Evolutionary conservation across 805 yeast genomes (phyloP), one percentile per base, ranked within the genome.

Genomic region (Ogataea ramenticola): DNA sequence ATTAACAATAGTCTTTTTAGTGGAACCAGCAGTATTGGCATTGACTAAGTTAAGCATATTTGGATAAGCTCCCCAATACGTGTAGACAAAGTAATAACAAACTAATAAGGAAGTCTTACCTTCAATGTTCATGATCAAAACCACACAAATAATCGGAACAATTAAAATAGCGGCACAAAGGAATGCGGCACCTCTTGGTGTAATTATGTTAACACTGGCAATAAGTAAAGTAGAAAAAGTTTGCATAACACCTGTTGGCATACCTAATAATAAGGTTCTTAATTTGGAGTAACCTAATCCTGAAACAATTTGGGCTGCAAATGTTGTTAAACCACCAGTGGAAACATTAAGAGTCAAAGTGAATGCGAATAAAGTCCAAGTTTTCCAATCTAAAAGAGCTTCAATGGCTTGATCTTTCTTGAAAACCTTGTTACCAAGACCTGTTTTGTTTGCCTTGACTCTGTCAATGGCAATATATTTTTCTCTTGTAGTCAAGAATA

Each of bases 21-120:
- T 75, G 38, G 75, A 73, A 4, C 85, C 85, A 1, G 85, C 79
- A 10, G 82, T 76, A 52, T 79, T 80, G 39, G 82, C 50, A 31
- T 52, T 49, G 7, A 61, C 59, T 47, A 62, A 56, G 10, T 65
- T 55, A 27, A 62, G 52, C 36, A 62, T 58, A 41, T 46, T 41
- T 34, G 49, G 40, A 40, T 53, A 46, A 17, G 57, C 46, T 5
- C 51, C 54, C 52, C 53, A 53, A 43, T 47, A 53, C 38, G 45
- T 47, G 45, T 56, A 54, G 46, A 55, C 49, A 47, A 51, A 47
- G 46, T 53, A 54, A 29, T 51, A 51, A 15, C 46, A 49, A 29
- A 37, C 26, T 12, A 37, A 37, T 26, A 37, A 20, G 3, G 40
- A 37, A 5, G 40, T 44, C 30, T 43, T 45, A 26, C 42, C 45